Base-by-base conservation (phyloP, 2,329 filamentous ascomycete species). In the Fusarium clavum region DNA sequence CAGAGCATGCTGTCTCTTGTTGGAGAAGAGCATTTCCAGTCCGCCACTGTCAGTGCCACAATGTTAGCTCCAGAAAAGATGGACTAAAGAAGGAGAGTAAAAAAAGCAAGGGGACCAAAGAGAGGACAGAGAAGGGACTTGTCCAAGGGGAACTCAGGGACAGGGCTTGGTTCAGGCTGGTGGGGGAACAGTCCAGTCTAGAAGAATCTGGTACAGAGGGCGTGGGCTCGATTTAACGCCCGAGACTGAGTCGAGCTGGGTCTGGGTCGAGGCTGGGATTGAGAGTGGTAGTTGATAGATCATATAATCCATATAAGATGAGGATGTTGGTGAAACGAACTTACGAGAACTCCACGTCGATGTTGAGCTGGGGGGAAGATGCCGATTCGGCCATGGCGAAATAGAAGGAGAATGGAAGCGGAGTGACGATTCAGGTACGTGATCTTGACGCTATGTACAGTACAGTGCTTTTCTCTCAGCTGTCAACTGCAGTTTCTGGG, bases 1-100 rank as follows among this genome's bases (percentile, higher is more conserved):
- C 47, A 99, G 79, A 24, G 85, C 82, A 78, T 95, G 92, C 73
- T 90, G 91, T 59, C 91, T 88, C 81, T 94, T 85, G 78, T 97
- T 91, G 32, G 91, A 89, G 82, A 99, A 99, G 71, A 99, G 90
- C 83, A 97, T 92, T 82, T 99, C 96, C 20, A 99, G 88, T 24
- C 96, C 96, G 67, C 96, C 96, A 70, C 96, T 94, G 73, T 47
- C 38, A 62, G 69, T 47, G 30, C 53, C 46, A 61, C 55, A 49
- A 61, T 65, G 57, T 70, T 73, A 74, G 73, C 34, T 57, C 20
- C 45, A 63, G 56, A 20, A 14, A 41, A 29, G 7, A 16, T 20
- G 43, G 59, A 55, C 30, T 43, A 47, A 34, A 12, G 57, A 61
- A 56, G 64, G 53, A 61, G 62, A 57, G 30, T n/a, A 38, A 13